phyloP scores from a whole-genome alignment of 768 basidiomycete species.

The Rhizopogon vulgaris region DNA sequence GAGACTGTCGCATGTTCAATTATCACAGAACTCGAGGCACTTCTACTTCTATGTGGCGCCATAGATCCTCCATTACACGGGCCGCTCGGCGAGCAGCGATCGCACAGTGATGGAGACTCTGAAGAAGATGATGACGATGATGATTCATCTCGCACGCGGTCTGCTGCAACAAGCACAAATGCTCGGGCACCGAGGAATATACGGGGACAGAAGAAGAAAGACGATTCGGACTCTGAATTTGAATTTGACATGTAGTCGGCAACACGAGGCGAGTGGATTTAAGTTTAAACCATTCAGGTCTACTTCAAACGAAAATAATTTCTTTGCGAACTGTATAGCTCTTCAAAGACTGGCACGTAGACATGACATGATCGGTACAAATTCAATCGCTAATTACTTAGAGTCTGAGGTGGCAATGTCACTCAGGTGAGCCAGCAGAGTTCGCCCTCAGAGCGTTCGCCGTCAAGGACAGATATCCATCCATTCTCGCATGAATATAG shows the following conservation, averaged over 20 bases:
- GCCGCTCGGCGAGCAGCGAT: conserved; percentile 21
- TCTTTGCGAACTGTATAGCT: too few species aligned
- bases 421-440: too few species aligned
- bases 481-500: too few species aligned
- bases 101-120: conserved; percentile 34
- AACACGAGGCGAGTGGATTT: background rate
- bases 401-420: too few species aligned
- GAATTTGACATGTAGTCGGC: conserved; percentile 60
- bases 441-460: too few species aligned
- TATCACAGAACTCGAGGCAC: conserved; percentile 59
- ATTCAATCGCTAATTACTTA: too few species aligned
- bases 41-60: conserved; percentile 58
- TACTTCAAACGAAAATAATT: too few species aligned
- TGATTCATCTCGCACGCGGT: conserved; percentile 49
- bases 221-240: conserved; percentile 74
- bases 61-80: conserved; percentile 51
- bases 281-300: too few species aligned
- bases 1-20: conserved; percentile 2
- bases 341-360: too few species aligned
- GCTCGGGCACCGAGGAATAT: conserved; percentile 48
- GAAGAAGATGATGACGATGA: conserved; percentile 41
- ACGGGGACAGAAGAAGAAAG: conserved; percentile 42
- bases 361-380: too few species aligned
- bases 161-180: conserved; percentile 53
- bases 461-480: too few species aligned